Base-by-base conservation (phyloP, 148 eudicot genomes). In the Spergularia bocconei region DNA sequence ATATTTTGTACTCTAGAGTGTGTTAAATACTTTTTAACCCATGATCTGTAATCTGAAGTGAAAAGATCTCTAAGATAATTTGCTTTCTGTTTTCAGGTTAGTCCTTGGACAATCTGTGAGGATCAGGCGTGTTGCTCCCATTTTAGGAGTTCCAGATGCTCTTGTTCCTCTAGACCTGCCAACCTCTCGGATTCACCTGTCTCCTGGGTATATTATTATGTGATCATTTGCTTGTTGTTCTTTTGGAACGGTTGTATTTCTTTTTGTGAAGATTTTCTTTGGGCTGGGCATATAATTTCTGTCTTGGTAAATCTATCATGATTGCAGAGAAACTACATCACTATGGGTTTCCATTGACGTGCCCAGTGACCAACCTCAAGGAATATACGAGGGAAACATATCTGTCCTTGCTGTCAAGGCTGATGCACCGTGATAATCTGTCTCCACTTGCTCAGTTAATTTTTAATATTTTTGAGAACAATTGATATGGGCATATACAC, bases 111-210 rank as follows among this genome's bases (percentile, higher is more conserved):
- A 88, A 75, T 90, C 99, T 29, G 44, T 95, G 68, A 87, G 82
- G 74, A 60, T 95, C 73, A 80, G 94, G 76, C 92, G 90, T 67
- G 99, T 95, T 75, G 93, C 86, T 55, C 90, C 99, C 41, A 71
- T 95, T 71, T 85, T 95, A 80, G 99, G 99, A 19, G 94, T 95
- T 79, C 99, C 99, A 36, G 99, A 95, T 95, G 99, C 99, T 72
- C 99, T 95, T 79, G 96, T 95, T 65, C 97, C 99, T 55, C 91
- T 95, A 87, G 88, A 92, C 77, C 65, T 88, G 71, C 97, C 99
- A 67, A 72, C 73, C 71, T 85, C 88, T n/a, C 96, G 86, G 51
- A 79, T 92, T 67, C 87, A 63, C 81, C 77, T 95, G 74, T 78
- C 74, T 78, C 88, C 99, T 52, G 96, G 99, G 99, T 95, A 95